Evolutionary conservation across 1,139 yeast species (phyloP), one percentile per base, ranked within the genome.

Genomic region (Pichia sp.): DNA sequence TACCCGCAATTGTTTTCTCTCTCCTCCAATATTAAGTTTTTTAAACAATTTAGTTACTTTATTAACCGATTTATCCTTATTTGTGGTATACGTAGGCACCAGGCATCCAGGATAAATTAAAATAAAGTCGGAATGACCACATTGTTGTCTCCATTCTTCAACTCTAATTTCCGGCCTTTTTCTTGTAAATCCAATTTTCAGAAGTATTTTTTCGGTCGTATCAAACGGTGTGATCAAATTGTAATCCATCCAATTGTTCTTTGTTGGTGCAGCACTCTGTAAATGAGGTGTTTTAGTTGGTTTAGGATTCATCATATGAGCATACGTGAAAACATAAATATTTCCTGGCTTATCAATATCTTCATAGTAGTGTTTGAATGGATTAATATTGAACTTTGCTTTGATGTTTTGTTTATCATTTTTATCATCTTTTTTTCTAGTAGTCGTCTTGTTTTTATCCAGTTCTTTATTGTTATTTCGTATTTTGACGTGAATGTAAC

Each of bases 121-220:
- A 2, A 63, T 59, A 44, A 77, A 64, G 30, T 74, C 69, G 2
- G 54, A 48, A 53, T 80, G 84, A 13, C 70, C 69, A 58, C 87
- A 81, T 58, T 80, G 74, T 3, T 61, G 64, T 60, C 74, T 76
- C 87, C 87, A 81, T 60, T 81, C 84, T 46, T 62, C 62, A 31
- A 81, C 60, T 46, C 87, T 63, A 2, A 60, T 61, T 7, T 56
- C 55, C 0, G 81, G 82, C 0, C 70, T 63, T 44, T 74, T 75
- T 2, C 79, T 73, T 0, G 87, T 81, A 72, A 73, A 73, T 0
- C 87, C 87, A 5, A 81, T 74, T 54, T 81, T 81, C 19, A 81
- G 65, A 29, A 81, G 66, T 1, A 77, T 71, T 47, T 70, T 68
- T 10, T 68, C 67, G 44, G 66, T 69, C 1, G 80, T 70, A 41